These are phyloP conservation scores for Echites panduratus DNA, from an alignment of 257 asterid species.

Conservation along the genomic window DNA sequence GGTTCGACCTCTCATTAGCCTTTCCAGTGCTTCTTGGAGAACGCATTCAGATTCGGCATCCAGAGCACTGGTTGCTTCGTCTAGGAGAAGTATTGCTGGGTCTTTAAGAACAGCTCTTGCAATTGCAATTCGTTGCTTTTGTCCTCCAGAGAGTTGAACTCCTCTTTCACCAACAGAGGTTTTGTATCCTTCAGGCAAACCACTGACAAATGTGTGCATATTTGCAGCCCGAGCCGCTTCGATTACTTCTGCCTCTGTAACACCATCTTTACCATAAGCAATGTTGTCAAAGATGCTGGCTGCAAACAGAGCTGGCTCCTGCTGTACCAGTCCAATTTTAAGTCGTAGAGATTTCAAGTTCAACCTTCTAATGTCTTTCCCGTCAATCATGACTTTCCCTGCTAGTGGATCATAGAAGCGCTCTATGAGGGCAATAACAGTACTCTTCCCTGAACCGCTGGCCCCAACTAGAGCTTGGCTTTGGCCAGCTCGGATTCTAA, in stretches of 20 bases:
- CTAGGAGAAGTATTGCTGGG: conserved; percentile 80
- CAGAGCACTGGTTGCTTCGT: conserved; percentile 97
- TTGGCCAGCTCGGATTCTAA: conserved; percentile 86
- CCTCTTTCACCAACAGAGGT: conserved; percentile 92
- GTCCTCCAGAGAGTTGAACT: conserved; percentile 93
- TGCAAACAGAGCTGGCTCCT: conserved; percentile 93
- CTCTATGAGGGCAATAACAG: conserved; percentile 70
- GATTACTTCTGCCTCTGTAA: conserved; percentile 69
- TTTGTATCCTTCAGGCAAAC: conserved; percentile 79
- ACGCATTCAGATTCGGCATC: conserved; percentile 93
- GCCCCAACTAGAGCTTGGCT: conserved; percentile 99
- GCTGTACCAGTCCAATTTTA: conserved; percentile 86
- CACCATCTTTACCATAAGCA: conserved; percentile 90
- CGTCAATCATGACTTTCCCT: conserved; percentile 94
- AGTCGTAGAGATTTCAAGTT: conserved; percentile 71
- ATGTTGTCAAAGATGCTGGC: conserved; percentile 87
- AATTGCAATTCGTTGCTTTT: conserved; percentile 86
- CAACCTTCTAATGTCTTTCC: conserved; percentile 71
- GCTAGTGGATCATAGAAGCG: conserved; percentile 78
- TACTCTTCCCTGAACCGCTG: conserved; percentile 95
- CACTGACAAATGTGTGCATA: conserved; percentile 74
- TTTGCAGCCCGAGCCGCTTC: conserved; percentile 92
- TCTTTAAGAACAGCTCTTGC: conserved; percentile 92
- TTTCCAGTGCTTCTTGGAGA: conserved; percentile 82
- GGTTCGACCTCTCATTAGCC: conserved; percentile 91